Percentiles rank a stretch among this genome's conserved stretches.
Conservation (phyloP, 148 eudicot genomes). For the Nepenthes gracilis region DNA sequence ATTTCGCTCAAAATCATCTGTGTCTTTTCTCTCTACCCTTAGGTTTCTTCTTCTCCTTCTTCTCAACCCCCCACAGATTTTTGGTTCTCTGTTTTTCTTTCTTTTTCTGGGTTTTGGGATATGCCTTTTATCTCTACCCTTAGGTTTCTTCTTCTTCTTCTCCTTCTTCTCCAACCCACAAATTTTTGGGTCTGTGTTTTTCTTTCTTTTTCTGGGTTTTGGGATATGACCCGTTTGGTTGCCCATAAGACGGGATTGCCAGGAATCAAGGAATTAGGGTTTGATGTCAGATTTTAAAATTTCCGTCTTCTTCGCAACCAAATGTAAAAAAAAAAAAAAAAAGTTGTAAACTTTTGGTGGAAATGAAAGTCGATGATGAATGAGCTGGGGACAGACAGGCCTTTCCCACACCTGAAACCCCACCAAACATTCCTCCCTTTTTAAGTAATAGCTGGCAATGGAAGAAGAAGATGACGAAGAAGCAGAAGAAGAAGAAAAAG, state of each 20-base stretch:
- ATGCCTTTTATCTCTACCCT: not conserved
- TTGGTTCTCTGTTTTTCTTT: not conserved
- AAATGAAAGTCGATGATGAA: too few species aligned
- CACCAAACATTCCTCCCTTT: too few species aligned
- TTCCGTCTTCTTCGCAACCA: conserved; percentile 51
- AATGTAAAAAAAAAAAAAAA: conserved; percentile 7
- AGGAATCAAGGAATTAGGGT: too few species aligned
- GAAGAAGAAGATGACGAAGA: too few species aligned
- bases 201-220: conserved; percentile 1
- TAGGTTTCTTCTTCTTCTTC: not conserved
- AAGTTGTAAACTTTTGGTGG: too few species aligned
- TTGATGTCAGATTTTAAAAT: not conserved
- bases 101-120: not conserved
- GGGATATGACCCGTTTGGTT: conserved; percentile 29
- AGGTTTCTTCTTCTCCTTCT: not conserved
- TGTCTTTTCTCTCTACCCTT: not conserved
- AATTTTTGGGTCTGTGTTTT: not conserved
- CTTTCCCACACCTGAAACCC: too few species aligned
- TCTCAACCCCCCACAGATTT: too few species aligned
- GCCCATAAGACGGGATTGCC: conserved; percentile 32
- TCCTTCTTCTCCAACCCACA: not conserved
- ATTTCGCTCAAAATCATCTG: not conserved
- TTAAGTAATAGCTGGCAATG: too few species aligned
- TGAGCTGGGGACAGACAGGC: too few species aligned
- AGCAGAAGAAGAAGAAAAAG: too few species aligned